Base-by-base conservation (phyloP, 1,284 basidiomycete species). In the Mycena sp. region DNA sequence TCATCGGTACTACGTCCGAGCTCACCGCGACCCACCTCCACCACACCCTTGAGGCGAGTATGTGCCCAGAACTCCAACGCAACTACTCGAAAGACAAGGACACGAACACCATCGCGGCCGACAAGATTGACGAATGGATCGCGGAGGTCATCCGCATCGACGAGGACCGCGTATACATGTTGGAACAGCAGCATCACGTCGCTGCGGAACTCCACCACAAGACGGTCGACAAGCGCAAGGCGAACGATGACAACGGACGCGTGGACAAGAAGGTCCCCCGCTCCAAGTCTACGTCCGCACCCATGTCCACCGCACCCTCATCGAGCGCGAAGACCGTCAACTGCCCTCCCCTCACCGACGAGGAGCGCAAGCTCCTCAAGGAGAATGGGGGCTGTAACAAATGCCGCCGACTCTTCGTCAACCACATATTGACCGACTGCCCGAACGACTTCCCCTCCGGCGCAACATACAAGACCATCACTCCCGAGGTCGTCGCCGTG, bases 271-370 rank as follows among this genome's bases (percentile, higher is more conserved):
- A 61, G n/a, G 35, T n/a, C 1, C 43, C 50, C 17, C 43, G 14
- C 32, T 9, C 9, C 32, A 35, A 7, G 32, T 35, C 32, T 14
- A 9, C 32, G 32, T 9, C 7, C 32, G 14, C 40, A 12, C 32
- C 58, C 41, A 32, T 50, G 3, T 45, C 58, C 49, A 21, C 41
- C 28, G 17, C 17, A 2, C n/a, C 56, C 14, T 2, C 37, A 14
- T 3, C 46, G 30, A 28, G 10, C 45, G 29, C 25, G 30, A 48
- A 32, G 21, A 40, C 7, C 7, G n/a, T n/a, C n/a, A 35, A 21
- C 19, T 54, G 49, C 51, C 51, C 59, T 0, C 38, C 30, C 23
- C 59, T 61, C 3, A 40, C 50, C 11, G 43, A 54, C 14, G 51
- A 29, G 3, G 59, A 61, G 44, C 23, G 30, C 4, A 7, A 6